Conservation (phyloP, 495 filamentous ascomycete genomes). For the Hypoxylon intermedium region DNA sequence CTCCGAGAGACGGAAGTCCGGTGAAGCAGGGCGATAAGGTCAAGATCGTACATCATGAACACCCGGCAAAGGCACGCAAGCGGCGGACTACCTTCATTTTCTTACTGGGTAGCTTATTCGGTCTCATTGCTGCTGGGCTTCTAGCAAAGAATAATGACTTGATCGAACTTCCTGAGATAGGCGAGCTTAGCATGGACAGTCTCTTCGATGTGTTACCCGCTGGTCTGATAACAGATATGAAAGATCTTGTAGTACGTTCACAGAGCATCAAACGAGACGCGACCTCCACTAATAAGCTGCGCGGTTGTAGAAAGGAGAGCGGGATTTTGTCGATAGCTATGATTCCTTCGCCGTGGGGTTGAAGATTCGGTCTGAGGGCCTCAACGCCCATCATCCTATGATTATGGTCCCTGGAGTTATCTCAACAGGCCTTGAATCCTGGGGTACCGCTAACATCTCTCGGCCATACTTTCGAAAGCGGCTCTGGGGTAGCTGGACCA, state of each 20-base stretch:
- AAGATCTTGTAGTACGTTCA: constrained; percentile 73
- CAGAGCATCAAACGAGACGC: not conserved
- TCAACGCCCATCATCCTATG: constrained; percentile 83
- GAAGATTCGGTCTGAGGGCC: constrained; percentile 80
- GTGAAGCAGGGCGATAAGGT: constrained; percentile 52
- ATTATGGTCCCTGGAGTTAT: constrained; percentile 98
- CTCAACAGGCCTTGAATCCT: constrained; percentile 94
- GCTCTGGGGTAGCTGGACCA: constrained; percentile 96
- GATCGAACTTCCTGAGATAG: constrained; percentile 78
- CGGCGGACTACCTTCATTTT: constrained; percentile 82
- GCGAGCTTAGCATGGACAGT: constrained; percentile 83
- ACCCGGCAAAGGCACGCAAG: constrained; percentile 61
- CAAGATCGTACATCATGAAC: constrained; percentile 53
- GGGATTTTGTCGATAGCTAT: constrained; percentile 80
- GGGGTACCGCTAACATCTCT: constrained; percentile 83
- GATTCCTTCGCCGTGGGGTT: constrained; percentile 92
- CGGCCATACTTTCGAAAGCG: constrained; percentile 91
- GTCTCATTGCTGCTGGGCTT: constrained; percentile 78
- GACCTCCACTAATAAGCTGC: constrained; percentile 23
- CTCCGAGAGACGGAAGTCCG: constrained; percentile 52
- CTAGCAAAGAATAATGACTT: constrained; percentile 86
- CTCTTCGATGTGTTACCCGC: constrained; percentile 84
- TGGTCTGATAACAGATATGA: constrained; percentile 80
- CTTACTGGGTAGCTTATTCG: constrained; percentile 80
- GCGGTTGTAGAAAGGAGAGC: constrained; percentile 71